phyloP scores from a whole-genome alignment of 2,329 filamentous ascomycete species.

The Trichoderma sp. region DNA sequence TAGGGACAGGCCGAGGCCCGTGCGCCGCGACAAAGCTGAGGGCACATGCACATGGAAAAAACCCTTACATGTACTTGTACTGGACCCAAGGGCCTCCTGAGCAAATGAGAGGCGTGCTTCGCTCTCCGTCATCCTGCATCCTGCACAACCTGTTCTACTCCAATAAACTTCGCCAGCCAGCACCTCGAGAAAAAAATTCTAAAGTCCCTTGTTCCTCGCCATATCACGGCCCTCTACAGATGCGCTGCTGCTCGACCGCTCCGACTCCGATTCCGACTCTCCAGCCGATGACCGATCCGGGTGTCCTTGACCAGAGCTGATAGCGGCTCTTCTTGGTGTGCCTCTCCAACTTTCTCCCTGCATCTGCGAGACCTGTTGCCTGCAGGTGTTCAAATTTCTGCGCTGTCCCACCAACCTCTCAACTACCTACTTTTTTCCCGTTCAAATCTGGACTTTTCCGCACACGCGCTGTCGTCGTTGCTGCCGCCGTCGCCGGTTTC shows the following conservation, averaged over 20 bases:
- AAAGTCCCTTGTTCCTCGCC: not conserved
- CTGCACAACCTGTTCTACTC: conserved; percentile 12
- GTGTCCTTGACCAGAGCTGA: conserved; percentile 19
- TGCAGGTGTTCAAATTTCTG: not conserved
- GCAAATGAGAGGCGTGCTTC: conserved; percentile 4
- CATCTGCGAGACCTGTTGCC: not conserved
- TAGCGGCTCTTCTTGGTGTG: conserved; percentile 12
- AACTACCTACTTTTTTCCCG: not conserved
- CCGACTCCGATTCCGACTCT: conserved; percentile 1
- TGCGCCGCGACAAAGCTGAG: not conserved
- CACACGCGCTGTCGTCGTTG: not conserved
- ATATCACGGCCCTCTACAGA: conserved; percentile 13
- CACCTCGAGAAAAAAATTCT: not conserved
- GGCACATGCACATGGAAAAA: not conserved
- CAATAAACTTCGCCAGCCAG: conserved; percentile 13
- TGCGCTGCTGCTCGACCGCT: conserved; percentile 14
- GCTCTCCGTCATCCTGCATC: conserved; percentile 19
- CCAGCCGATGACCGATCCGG: conserved; percentile 18
- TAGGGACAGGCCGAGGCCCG: not conserved
- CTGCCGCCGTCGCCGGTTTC: not conserved
- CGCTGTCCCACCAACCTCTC: conserved; percentile 10
- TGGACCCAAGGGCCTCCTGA: conserved; percentile 10
- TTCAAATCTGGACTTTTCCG: not conserved
- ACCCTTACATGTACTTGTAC: not conserved
- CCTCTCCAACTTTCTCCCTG: not conserved